Base-by-base conservation (phyloP, 352 stramenopile species). In the Phytophthora foliorum region DNA sequence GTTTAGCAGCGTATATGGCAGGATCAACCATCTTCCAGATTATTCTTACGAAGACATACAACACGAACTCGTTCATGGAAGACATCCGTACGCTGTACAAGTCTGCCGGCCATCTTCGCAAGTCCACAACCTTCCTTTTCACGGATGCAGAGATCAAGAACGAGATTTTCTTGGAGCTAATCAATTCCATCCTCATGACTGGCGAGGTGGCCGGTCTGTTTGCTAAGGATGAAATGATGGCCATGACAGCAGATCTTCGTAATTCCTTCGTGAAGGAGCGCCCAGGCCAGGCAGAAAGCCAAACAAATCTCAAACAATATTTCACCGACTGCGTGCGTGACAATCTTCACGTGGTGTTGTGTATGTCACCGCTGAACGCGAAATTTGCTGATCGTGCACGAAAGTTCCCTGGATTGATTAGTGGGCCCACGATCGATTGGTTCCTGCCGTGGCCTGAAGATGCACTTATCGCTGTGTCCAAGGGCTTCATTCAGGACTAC, bases 111-210 rank as follows among this genome's bases (percentile, higher is more conserved):
- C 96, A 99, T 58, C 93, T 98, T 63, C 85, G 94, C 44, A 98
- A 99, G 70, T 97, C 93, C 27, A 99, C 97, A 39, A 98, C 96
- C 34, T 99, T 99, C 60, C 72, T 99, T 14, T 99, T 99, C 69
- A 99, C 98, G 1, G 97, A 99, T 67, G 97, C 95, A 9, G 97
- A 99, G 70, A 99, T 99, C 75, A 99, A 99, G 84, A 97, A 99
- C 58, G 98, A 99, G 74, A 98, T 98, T 60, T 99, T 99, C 75
- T 79, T 99, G 42, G 98, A 99, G 86, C 84, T 98, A 8, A 97
- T 99, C 80, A 99, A 99, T 80, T 99, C 91, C 22, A 93, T 99
- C 38, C 84, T 99, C 38, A 99, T 99, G 85, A 99, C 98, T 9
- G 97, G 98, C 53, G 98, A 99, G 82, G 96, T 99, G n/a, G 95